A percentile compares a stretch with the other conserved stretches of the same genome.
Evolutionary conservation across 495 filamentous ascomycete genomes (phyloP).

Genomic region (Aspergillus mulundensis): DNA sequence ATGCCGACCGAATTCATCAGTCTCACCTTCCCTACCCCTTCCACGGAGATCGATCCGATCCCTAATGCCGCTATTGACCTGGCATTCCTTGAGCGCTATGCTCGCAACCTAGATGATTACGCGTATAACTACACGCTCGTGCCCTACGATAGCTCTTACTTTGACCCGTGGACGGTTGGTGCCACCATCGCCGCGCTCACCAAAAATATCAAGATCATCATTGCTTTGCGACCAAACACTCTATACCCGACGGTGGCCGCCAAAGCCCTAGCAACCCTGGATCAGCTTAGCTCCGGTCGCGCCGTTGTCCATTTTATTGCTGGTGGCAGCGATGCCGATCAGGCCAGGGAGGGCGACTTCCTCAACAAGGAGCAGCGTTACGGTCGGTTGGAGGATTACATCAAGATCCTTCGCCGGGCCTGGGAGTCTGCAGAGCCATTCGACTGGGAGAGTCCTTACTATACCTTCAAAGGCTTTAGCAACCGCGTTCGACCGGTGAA

Average conservation of each 20-base stretch:
- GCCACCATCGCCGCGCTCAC: slow-evolving; percentile 49
- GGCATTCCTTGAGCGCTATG: slow-evolving; percentile 45
- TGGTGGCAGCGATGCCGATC: slow-evolving; percentile 49
- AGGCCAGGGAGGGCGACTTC: slow-evolving; percentile 51
- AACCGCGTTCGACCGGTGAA: slow-evolving; percentile 46
- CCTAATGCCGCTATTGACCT: slow-evolving; percentile 43
- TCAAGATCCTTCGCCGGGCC: slow-evolving; percentile 47
- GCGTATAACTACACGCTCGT: slow-evolving; percentile 52
- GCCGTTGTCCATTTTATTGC: slow-evolving; percentile 55
- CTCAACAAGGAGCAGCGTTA: slow-evolving; percentile 51
- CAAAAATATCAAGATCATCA: slow-evolving; percentile 53
- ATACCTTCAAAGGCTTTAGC: slow-evolving; percentile 48
- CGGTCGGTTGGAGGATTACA: slow-evolving; percentile 49
- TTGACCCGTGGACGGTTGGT: slow-evolving; percentile 49
- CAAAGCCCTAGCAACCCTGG: slow-evolving; percentile 51
- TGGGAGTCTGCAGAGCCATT: slow-evolving; percentile 50
- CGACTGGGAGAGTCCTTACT: slow-evolving; percentile 50
- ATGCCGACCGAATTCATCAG: slow-evolving; percentile 56
- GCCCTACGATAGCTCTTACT: slow-evolving; percentile 47
- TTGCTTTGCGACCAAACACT: slow-evolving; percentile 54
- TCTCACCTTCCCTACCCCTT: slow-evolving; percentile 46
- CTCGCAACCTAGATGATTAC: slow-evolving; percentile 49
- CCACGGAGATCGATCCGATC: slow-evolving; percentile 48
- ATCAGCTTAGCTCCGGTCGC: slow-evolving; percentile 47
- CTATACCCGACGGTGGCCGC: slow-evolving; percentile 53